phyloP scores from a whole-genome alignment of 257 asterid species.

The Solanum chilense region DNA sequence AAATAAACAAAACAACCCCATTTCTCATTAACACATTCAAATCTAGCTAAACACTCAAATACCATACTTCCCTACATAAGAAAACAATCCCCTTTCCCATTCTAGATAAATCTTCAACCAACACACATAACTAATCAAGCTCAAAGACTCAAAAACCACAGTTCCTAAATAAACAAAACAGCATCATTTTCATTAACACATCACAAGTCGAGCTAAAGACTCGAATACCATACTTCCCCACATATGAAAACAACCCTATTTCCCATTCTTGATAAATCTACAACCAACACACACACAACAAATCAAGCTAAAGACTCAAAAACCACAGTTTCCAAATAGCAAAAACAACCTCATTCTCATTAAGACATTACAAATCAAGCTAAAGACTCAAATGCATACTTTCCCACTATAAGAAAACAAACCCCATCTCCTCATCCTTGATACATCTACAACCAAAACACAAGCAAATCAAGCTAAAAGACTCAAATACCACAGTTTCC shows the following conservation, averaged over 20 bases:
- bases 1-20: background rate
- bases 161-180: background rate
- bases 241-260: background rate
- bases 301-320: background rate
- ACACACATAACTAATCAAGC: background rate
- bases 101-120: background rate
- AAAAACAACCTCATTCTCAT: slow-evolving; percentile 5
- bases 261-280: background rate
- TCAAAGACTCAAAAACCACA: background rate
- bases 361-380: background rate
- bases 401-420: background rate
- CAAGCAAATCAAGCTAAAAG: background rate
- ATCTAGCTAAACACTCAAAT: background rate
- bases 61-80: background rate
- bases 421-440: background rate
- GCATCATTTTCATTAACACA: slow-evolving; percentile 11
- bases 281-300: background rate
- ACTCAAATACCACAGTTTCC: background rate
- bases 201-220: background rate
- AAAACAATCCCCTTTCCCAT: background rate
- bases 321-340: background rate
- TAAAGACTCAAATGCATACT: background rate
- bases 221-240: background rate
- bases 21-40: background rate
- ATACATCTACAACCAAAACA: background rate